A percentile compares a stretch with the other conserved stretches of the same genome.
These are phyloP conservation scores for Spathaspora sp. DNA, from an alignment of 805 yeast genomes.

Conservation along the genomic window DNA sequence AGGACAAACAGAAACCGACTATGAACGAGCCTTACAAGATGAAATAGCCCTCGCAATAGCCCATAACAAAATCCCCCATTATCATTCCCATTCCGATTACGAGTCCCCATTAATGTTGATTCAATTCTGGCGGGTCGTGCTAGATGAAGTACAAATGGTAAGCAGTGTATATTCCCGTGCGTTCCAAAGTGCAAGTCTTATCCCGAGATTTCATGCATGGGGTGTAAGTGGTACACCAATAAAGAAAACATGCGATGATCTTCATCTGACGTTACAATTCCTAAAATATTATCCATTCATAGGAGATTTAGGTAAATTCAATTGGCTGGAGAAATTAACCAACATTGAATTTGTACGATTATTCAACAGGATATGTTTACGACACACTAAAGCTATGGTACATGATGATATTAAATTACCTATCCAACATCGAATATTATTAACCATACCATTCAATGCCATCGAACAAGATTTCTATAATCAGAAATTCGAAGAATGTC, in stretches of 20 bases:
- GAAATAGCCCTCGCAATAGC: conserved; percentile 26
- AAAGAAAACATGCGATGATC: conserved; percentile 59
- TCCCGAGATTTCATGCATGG: conserved; percentile 91
- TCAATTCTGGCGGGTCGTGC: conserved; percentile 84
- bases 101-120: conserved; percentile 78
- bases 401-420: conserved; percentile 75
- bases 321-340: conserved; percentile 35
- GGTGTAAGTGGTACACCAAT: conserved; percentile 97
- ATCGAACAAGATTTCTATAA: conserved; percentile 84
- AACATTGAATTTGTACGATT: conserved; percentile 34
- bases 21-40: conserved; percentile 29
- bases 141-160: conserved; percentile 96
- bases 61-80: conserved; percentile 22
- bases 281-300: conserved; percentile 65
- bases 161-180: conserved; percentile 69
- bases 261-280: conserved; percentile 68
- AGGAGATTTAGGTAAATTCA: conserved; percentile 31
- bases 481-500: conserved; percentile 57
- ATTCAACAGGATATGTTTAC: conserved; percentile 53
- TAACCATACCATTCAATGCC: conserved; percentile 73
- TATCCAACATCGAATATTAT: conserved; percentile 64
- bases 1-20: conserved; percentile 23
- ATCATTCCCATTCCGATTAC: conserved; percentile 40
- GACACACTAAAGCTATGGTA: conserved; percentile 87
- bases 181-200: conserved; percentile 71